Base-by-base conservation (phyloP, 2,329 filamentous ascomycete genomes). In the Fusarium hainanense region DNA sequence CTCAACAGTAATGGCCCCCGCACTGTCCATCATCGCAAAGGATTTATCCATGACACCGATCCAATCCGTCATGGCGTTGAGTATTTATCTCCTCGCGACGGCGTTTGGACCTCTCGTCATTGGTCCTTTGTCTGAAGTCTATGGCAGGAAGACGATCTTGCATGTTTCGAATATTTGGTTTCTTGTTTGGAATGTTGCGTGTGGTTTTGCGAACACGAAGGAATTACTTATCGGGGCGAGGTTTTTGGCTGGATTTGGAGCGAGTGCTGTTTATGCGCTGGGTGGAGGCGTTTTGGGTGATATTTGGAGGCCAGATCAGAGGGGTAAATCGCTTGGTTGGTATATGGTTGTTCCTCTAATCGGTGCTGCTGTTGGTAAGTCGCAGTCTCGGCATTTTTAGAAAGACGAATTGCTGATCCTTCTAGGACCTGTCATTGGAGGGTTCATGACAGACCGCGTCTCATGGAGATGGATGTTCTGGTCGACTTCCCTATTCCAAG, bases 1-100 rank as follows among this genome's bases (percentile, higher is more conserved):
- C 0, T 85, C 83, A 6, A 85, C 84, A 1, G 85, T 87, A 72
- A 83, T 86, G 77, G 84, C 85, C 0, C 84, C 84, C 0, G 84
- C 83, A 0, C 69, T 90, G 27, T 68, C 79, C 2, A 72, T 80
- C 2, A 85, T 90, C 46, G 81, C 83, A 7, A 72, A 74, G 2
- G 85, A 89, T 41, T 78, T 90, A 14, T 44, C 84, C 43, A 88
- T 90, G 74, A 82, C 72, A 8, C 75, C 80, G 9, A 77, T 78
- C 40, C 80, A 86, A 68, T 78, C 87, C 4, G 82, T 82, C 42
- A 80, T 90, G 75, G 73, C 81, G 0, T 64, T 85, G 21, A 84
- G 81, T 4, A 81, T 83, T 6, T 85, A 82, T 58, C 68, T 84
- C 0, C 75, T 83, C 0, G 82, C 82, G 0, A 81, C 78, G 2